Evolutionary conservation across 163 green algal genomes (phyloP).

Genomic region (Volvox carteri): DNA sequence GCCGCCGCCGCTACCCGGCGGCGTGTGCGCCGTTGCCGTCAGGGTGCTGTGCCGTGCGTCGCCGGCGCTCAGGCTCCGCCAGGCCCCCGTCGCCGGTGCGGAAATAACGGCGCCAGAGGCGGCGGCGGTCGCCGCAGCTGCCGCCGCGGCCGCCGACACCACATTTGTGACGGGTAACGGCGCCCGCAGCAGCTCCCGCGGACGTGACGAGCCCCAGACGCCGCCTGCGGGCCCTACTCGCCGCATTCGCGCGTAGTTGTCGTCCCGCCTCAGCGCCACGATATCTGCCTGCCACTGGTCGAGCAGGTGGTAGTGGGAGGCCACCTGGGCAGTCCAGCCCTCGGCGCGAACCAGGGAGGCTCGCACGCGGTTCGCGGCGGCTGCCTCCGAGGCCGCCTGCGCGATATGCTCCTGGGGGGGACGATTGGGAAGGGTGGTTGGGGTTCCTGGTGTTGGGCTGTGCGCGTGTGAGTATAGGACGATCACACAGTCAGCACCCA

Average conservation of each 20-base stretch:
- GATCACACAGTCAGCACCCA: too few relatives aligned
- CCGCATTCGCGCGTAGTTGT: constrained; percentile 43
- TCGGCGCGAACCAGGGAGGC: constrained; percentile 18
- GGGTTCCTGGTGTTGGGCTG: not conserved
- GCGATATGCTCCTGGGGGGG: constrained; percentile 32
- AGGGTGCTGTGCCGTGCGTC: not conserved
- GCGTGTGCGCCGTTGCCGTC: not conserved
- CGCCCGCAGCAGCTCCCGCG: constrained; percentile 54
- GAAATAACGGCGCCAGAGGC: not conserved
- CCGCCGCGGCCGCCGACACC: constrained; percentile 51
- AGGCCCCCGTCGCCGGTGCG: not conserved
- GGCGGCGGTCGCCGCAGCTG: not conserved
- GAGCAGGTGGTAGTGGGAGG: constrained; percentile 22
- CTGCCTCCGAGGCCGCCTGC: not conserved
- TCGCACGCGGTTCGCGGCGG: constrained; percentile 41
- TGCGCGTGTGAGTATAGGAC: not conserved
- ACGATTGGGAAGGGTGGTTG: not conserved
- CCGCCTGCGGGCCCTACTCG: constrained; percentile 53
- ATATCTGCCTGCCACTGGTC: constrained; percentile 47
- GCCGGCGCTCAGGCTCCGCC: constrained; percentile 15
- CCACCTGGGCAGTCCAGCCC: constrained; percentile 51
- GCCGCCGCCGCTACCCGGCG: not conserved
- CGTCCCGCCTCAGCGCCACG: constrained; percentile 52
- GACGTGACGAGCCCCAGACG: constrained; percentile 45
- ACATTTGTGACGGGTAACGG: constrained; percentile 53